Evolutionary conservation across 2,329 filamentous ascomycete species (phyloP).

Genomic region (Chaetomiaceae sp.): DNA sequence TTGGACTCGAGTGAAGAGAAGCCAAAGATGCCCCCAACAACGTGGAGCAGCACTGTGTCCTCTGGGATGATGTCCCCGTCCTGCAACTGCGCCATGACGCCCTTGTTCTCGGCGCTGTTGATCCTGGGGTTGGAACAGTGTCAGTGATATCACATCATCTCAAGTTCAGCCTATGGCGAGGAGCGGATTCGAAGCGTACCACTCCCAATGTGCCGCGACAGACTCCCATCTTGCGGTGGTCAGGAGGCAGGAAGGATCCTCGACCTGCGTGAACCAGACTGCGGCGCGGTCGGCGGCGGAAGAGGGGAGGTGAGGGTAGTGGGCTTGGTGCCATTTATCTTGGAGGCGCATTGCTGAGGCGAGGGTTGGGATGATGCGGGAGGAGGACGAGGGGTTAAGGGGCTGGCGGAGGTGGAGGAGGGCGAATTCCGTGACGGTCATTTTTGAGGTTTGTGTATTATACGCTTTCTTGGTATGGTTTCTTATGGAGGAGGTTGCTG

Average conservation of each 20-base stretch:
- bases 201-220: conserved; percentile 38
- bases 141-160: too few relatives aligned
- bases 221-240: conserved; percentile 45
- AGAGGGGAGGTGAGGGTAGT: conserved; percentile 34
- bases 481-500: neutral
- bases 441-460: conserved; percentile 3
- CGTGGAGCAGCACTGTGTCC: conserved; percentile 36
- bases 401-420: conserved; percentile 30
- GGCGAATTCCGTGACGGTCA: conserved; percentile 41
- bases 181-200: conserved; percentile 19
- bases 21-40: conserved; percentile 32
- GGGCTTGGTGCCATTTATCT: conserved; percentile 37
- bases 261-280: conserved; percentile 34
- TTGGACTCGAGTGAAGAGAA: too few relatives aligned
- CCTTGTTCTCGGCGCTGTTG: conserved; percentile 37
- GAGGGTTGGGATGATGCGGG: conserved; percentile 29
- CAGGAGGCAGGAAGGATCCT: conserved; percentile 37
- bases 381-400: neutral
- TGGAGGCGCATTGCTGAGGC: conserved; percentile 34
- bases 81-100: conserved; percentile 27
- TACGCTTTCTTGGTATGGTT: neutral
- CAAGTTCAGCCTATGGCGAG: too few relatives aligned
- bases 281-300: conserved; percentile 34
- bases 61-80: neutral
- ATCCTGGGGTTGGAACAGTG: conserved; percentile 30